A percentile compares a stretch with the other conserved stretches of the same genome.
phyloP scores from a whole-genome alignment of 2,329 filamentous ascomycete species.

The Tolypocladium paradoxum region DNA sequence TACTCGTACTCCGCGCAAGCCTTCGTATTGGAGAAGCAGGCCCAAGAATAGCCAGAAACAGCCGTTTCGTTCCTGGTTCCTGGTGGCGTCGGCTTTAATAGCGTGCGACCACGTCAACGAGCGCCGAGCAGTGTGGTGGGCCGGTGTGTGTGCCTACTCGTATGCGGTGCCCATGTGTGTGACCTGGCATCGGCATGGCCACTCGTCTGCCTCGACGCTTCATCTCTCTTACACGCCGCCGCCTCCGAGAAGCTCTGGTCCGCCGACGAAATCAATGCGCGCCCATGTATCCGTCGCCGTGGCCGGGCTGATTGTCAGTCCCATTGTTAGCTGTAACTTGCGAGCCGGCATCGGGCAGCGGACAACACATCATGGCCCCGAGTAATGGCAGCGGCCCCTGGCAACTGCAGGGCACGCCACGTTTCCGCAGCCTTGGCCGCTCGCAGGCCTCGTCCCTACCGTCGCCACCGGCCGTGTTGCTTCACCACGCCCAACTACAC shows the following conservation, averaged over 20 bases:
- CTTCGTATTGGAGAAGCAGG: background rate
- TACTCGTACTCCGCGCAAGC: background rate
- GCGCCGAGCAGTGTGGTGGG: too few relatives aligned
- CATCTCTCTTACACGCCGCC: background rate
- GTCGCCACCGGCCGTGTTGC: background rate
- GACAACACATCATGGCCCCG: background rate
- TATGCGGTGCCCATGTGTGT: background rate
- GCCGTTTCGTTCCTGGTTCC: background rate
- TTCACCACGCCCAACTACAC: background rate
- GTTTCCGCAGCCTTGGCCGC: background rate
- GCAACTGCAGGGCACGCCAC: background rate
- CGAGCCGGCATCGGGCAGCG: background rate
- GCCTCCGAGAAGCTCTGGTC: background rate
- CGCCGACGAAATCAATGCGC: background rate
- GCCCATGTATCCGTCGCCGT: background rate
- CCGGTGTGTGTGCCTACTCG: background rate
- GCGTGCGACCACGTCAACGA: background rate
- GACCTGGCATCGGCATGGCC: background rate
- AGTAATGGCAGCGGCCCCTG: background rate
- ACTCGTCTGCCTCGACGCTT: background rate
- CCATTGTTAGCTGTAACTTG: background rate
- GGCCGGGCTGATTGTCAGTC: background rate
- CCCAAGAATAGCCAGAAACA: background rate
- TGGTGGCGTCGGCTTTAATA: background rate
- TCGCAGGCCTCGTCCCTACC: background rate